Conservation (phyloP, 1,284 basidiomycete genomes). For the Agroathelia rolfsii region DNA sequence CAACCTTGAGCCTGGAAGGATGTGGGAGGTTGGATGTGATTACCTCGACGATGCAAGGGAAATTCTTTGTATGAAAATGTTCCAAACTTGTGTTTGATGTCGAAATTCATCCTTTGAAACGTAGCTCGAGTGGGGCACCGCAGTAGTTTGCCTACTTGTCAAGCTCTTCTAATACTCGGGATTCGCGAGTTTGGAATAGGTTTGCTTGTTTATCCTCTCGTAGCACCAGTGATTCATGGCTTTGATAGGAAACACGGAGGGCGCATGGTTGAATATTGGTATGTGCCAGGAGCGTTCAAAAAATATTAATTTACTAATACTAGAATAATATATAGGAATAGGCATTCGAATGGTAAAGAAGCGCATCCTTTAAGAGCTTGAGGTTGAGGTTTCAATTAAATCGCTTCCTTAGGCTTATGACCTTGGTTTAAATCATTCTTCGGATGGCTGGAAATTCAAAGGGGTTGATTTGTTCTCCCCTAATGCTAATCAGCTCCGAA, state of each 20-base stretch:
- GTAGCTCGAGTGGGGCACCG: slow-evolving; percentile 58
- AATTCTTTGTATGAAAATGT: slow-evolving; percentile 61
- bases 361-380: too few relatives aligned
- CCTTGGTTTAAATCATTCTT: slow-evolving; percentile 73
- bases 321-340: slow-evolving; percentile 42
- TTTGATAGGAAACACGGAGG: slow-evolving; percentile 53
- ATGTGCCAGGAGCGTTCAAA: slow-evolving; percentile 14
- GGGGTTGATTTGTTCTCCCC: slow-evolving; percentile 55
- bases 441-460: slow-evolving; percentile 65
- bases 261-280: slow-evolving; percentile 77
- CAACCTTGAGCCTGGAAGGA: slow-evolving; percentile 37
- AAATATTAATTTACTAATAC: slow-evolving; percentile 11
- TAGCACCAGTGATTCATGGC: slow-evolving; percentile 8
- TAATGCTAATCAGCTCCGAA: slow-evolving; percentile 68
- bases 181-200: slow-evolving; percentile 79
- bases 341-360: slow-evolving; percentile 75
- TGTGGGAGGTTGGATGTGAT: slow-evolving; percentile 64
- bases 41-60: slow-evolving; percentile 60
- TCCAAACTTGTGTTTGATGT: slow-evolving; percentile 2
- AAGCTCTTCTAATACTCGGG: slow-evolving; percentile 69
- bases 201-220: slow-evolving; percentile 13
- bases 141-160: slow-evolving; percentile 60
- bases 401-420: slow-evolving; percentile 55
- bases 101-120: slow-evolving; percentile 8
- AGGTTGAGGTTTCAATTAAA: background rate